Evolutionary conservation across 2,329 filamentous ascomycete species (phyloP), one percentile per base, ranked within the genome.

Genomic region (Xylariaceae sp.): DNA sequence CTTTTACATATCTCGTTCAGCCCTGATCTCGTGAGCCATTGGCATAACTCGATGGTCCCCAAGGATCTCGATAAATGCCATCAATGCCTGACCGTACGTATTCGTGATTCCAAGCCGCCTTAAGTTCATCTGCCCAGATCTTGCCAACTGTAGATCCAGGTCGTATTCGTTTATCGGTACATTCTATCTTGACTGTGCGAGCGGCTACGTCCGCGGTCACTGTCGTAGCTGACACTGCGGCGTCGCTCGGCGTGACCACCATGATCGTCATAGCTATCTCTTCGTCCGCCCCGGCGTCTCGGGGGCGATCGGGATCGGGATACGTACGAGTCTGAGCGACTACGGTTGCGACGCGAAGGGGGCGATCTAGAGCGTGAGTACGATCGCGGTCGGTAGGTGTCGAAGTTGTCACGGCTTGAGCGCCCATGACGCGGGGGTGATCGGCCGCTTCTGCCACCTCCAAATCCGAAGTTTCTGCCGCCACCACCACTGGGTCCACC

Each of bases 301-400:
- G 69, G 68, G 15, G 72, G 72, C n/a, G 72, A 71, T 44, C 70
- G 68, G 8, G 75, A 76, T 51, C 75, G 68, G 17, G 67, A 69
- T 39, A 61, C 69, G 56, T 71, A 72, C 7, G 67, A 69, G 41
- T 70, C 66, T 4, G 70, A 68, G 23, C 63, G 68, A 55, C 70
- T 69, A 47, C 69, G 71, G 47, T 68, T 66, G 45, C 69, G 74
- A 15, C 70, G 72, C 4, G 64, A 68, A 17, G 66, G 72, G 45
- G 69, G 72, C 2, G 71, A 71, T 58, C 82, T 72, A 18, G 81
- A 82, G 60, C 78, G 72, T n/a, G 79, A 80, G 50, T 75, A 77
- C 61, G 75, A 77, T 5, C 79, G 77, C n/a, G 86, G 86, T 4
- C 86, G 80, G 70, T 88, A 89, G 34, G 80, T 81, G 65, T 87